Percentiles rank a stretch among this genome's conserved stretches.
Conservation (phyloP, 2,329 filamentous ascomycete genomes). For the Cyclaneusma minus region DNA sequence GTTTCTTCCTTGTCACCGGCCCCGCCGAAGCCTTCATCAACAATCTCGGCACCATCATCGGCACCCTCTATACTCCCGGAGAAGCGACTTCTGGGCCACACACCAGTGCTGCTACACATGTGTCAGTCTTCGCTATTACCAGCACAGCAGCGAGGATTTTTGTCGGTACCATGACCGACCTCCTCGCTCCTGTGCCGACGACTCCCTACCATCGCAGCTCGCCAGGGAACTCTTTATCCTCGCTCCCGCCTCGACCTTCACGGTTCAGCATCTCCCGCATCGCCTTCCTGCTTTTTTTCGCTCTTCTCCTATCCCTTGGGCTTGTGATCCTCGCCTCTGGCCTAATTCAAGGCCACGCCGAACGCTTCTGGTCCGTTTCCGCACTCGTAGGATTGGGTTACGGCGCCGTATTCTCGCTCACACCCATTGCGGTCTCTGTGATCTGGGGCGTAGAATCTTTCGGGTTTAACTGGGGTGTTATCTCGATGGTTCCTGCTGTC, state of each 20-base stretch:
- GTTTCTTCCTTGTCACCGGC: conserved; percentile 85
- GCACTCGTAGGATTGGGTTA: conserved; percentile 80
- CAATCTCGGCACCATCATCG: conserved; percentile 87
- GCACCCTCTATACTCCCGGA: conserved; percentile 56
- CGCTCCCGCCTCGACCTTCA: conserved; percentile 21
- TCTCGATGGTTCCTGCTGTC: conserved; percentile 78
- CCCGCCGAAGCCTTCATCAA: conserved; percentile 98
- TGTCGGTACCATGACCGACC: conserved; percentile 76
- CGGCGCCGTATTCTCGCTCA: conserved; percentile 77
- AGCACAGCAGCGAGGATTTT: conserved; percentile 84
- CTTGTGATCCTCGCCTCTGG: conserved; percentile 68
- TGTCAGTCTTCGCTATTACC: conserved; percentile 80
- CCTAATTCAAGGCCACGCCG: conserved; percentile 53
- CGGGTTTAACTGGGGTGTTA: conserved; percentile 92
- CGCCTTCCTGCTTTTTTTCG: conserved; percentile 62
- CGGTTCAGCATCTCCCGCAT: conserved; percentile 59
- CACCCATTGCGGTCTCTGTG: conserved; percentile 85
- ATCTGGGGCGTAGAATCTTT: conserved; percentile 99
- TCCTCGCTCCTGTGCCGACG: conserved; percentile 56
- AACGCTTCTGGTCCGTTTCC: conserved; percentile 76
- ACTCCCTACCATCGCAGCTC: conserved; percentile 12
- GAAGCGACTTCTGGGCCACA: conserved; percentile 30
- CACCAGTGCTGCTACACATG: conserved; percentile 61
- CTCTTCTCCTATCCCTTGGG: conserved; percentile 57
- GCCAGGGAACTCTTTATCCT: conserved; percentile 17